Evolutionary conservation across 768 basidiomycete species (phyloP), one percentile per base, ranked within the genome.

Genomic region (Scleroderma bovista): DNA sequence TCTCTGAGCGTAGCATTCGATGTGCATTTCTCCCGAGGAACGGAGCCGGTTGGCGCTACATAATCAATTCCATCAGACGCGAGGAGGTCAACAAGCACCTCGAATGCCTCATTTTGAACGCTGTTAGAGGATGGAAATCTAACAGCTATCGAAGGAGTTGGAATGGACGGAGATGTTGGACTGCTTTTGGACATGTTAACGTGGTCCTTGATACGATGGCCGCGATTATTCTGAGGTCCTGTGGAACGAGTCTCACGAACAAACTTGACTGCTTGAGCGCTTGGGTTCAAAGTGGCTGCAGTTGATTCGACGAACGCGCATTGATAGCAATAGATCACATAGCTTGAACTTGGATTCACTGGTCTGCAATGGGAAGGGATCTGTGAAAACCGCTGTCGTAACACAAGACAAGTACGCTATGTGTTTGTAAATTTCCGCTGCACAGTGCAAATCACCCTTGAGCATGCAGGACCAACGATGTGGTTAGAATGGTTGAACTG

Each of bases 51-150:
- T 16, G 49, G 37, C 1, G 51, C 31, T 26, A 40, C 6, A 29
- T 58, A 48, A 36, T 63, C 55, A 12, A 54, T 29, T 17, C 62
- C 64, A 39, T 66, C 66, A 3, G 58, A 52, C n/a, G 64, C 52
- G 7, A 66, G 62, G 42, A 66, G 56, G 26, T 66, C 65, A 23
- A 68, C 64, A 43, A 66, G 60, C 0, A 47, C 45, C 12, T 66
- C 65, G 34, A 66, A 66, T 10, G 56, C 54, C 7, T 57, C 55
- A 24, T 47, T 60, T 4, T 56, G 52, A 55, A 54, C 56, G 2
- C 34, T 2, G 46, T 53, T 60, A 20, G 51, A 58, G 1, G 57
- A 38, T 11, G n/a, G 44, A 33, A 2, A 56, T 60, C 2, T n/a
- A n/a, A n/a, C n/a, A n/a, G n/a, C n/a, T n/a, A n/a, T n/a, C n/a